Evolutionary conservation across 2,329 filamentous ascomycete species (phyloP), one percentile per base, ranked within the genome.

Genomic region (Ascochyta koolunga): DNA sequence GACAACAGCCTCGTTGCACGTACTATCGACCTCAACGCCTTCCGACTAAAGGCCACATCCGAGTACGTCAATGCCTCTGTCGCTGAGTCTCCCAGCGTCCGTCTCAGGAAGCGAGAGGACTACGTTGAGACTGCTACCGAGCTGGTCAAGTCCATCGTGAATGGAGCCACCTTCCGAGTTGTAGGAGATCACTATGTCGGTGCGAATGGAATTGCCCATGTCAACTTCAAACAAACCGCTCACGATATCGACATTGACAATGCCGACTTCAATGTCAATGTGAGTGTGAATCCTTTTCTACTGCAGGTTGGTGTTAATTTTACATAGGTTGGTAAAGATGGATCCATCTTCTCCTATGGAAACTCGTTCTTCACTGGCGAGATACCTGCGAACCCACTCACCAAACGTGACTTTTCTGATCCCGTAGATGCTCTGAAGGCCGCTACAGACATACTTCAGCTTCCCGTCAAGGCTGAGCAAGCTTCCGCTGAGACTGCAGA

Each of bases 191-290:
- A 54, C 39, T 57, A 67, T 46, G 56, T 59, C 15, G 78, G 82
- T 16, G 67, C 60, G 41, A 84, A 83, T 51, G 82, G 82, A 4
- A 74, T 86, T 53, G 76, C 75, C 1, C 83, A 86, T 61, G 80
- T 84, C 56, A 78, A 84, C 67, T 83, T 86, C 64, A 82, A 81
- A 69, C 83, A 86, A 71, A 85, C 82, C 0, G 71, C 76, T 6
- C 80, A 84, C 49, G 83, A 80, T 0, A 66, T 85, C 27, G 83
- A 85, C 56, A 79, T 86, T 55, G 83, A 85, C 61, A 86, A 86
- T 62, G 82, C 80, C 1, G 80, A 83, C 61, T 83, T 84, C 64
- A 84, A 84, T 46, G 80, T 86, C 42, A 86, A 86, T 56, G 82
- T 85, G 60, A 73, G 82, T 75, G 10, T 35, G 18, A 16, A 11